Evolutionary conservation across 1,139 yeast species (phyloP).

Genomic region (Suhomyces maxii): DNA sequence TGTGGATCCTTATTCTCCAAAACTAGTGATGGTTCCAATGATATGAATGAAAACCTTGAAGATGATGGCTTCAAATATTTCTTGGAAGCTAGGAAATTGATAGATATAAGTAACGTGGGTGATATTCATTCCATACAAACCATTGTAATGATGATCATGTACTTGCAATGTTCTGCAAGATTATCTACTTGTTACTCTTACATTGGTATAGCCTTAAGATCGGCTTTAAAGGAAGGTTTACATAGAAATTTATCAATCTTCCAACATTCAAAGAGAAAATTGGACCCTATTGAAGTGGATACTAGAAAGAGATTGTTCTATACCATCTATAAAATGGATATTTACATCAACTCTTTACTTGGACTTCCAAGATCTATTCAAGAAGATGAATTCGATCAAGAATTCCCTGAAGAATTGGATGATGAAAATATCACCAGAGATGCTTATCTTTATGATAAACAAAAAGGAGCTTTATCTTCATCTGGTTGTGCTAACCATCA

Average conservation of each 20-base stretch:
- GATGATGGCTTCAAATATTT: slow-evolving; percentile 85
- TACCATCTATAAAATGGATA: slow-evolving; percentile 90
- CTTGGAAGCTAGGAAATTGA: slow-evolving; percentile 74
- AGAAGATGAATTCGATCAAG: slow-evolving; percentile 88
- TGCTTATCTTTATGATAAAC: slow-evolving; percentile 42
- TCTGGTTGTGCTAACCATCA: slow-evolving; percentile 86
- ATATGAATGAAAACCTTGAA: slow-evolving; percentile 49
- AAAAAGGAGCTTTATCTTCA: slow-evolving; percentile 57
- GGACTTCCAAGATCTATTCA: slow-evolving; percentile 79
- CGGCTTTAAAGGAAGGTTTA: slow-evolving; percentile 83
- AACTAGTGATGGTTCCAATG: slow-evolving; percentile 34
- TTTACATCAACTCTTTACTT: slow-evolving; percentile 83
- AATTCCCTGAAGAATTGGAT: slow-evolving; percentile 78
- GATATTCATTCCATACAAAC: slow-evolving; percentile 62
- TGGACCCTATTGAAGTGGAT: slow-evolving; percentile 83
- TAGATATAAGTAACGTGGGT: slow-evolving; percentile 58
- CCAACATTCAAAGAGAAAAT: slow-evolving; percentile 48
- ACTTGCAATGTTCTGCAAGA: slow-evolving; percentile 87
- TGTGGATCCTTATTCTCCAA: slow-evolving; percentile 70
- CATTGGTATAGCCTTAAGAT: slow-evolving; percentile 87
- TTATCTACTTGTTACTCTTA: slow-evolving; percentile 88
- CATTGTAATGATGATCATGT: slow-evolving; percentile 68
- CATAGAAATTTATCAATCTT: slow-evolving; percentile 68
- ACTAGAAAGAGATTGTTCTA: slow-evolving; percentile 83
- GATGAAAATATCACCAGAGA: slow-evolving; percentile 82